Evolutionary conservation across 441 rosid species (phyloP).

Genomic region (Dalechampia spathulata): DNA sequence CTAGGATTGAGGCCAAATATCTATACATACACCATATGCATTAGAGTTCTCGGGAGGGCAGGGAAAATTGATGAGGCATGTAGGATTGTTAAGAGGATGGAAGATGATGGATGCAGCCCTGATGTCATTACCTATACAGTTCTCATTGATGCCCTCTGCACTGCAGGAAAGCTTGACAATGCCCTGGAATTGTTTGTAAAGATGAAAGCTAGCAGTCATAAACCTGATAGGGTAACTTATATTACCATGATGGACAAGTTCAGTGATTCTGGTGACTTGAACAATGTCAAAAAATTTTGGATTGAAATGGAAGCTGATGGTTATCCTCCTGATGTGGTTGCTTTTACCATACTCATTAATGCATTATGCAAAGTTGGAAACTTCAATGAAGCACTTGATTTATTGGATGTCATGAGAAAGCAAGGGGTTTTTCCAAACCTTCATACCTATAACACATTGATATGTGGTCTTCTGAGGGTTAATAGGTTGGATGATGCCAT

Average conservation of each 20-base stretch:
- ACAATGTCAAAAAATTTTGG: constrained; percentile 63
- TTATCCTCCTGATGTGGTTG: constrained; percentile 72
- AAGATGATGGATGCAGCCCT: constrained; percentile 79
- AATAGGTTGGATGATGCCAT: constrained; percentile 57
- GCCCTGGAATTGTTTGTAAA: constrained; percentile 53
- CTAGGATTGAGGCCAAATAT: constrained; percentile 82
- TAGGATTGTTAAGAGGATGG: constrained; percentile 67
- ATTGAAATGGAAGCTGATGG: constrained; percentile 82
- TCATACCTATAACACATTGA: constrained; percentile 77
- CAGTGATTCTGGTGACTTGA: constrained; percentile 62
- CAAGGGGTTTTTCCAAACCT: constrained; percentile 63
- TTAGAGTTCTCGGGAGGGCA: constrained; percentile 73
- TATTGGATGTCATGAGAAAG: constrained; percentile 60
- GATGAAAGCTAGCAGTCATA: constrained; percentile 75
- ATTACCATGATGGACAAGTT: constrained; percentile 77
- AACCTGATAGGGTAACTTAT: constrained; percentile 82
- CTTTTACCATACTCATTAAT: constrained; percentile 69
- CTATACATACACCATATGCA: constrained; percentile 87
- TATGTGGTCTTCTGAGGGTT: constrained; percentile 63
- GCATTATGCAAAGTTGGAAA: constrained; percentile 67
- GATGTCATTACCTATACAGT: constrained; percentile 88
- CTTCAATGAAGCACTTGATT: constrained; percentile 55
- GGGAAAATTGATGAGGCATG: constrained; percentile 74
- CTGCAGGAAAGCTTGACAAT: constrained; percentile 51
- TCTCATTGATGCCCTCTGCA: constrained; percentile 81